Base-by-base conservation (phyloP, 345 rosid species). In the Gossypium stocksii region DNA sequence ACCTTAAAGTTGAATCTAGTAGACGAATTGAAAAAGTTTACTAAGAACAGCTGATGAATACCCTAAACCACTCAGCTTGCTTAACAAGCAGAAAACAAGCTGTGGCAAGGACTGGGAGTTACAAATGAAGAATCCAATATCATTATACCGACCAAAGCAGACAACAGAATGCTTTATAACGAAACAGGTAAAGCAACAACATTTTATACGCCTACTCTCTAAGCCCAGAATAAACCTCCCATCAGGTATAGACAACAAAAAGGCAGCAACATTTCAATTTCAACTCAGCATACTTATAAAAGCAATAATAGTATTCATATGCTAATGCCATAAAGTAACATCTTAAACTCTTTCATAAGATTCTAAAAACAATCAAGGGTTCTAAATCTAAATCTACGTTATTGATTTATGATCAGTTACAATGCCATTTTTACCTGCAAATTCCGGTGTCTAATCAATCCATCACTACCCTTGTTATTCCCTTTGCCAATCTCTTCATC, bases 401-500 rank as follows among this genome's bases (percentile, higher is more conserved):
- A 34, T 34, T 4, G 1, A 34, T 34, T 34, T 4, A 34, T 34
- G 6, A 4, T 34, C 38, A 34, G 38, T 34, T 34, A 34, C 41
- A 45, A 65, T 43, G 44, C 17, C 34, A 22, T 23, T 23, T n/a
- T 73, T 75, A 91, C 96, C 91, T 84, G 90, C 66, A 78, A 25
- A 78, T 88, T 87, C 17, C 83, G 86, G 27, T 80, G 89, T 19
- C 78, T 77, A 74, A 74, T 27, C 76, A 84, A 75, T 15, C 83
- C 85, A 71, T 80, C 72, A 49, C 27, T 71, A 20, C 49, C 78
- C 48, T 56, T 68, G 69, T 75, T 77, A 46, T 72, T 80, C 69
- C 81, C 90, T 82, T 91, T 83, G 29, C 81, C 89, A 56, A 83
- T 72, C 79, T 92, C 98, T 43, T 89, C 97, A 27, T 89, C 95